Conservation (phyloP, 345 rosid species). For the Atalantia buxifolia region DNA sequence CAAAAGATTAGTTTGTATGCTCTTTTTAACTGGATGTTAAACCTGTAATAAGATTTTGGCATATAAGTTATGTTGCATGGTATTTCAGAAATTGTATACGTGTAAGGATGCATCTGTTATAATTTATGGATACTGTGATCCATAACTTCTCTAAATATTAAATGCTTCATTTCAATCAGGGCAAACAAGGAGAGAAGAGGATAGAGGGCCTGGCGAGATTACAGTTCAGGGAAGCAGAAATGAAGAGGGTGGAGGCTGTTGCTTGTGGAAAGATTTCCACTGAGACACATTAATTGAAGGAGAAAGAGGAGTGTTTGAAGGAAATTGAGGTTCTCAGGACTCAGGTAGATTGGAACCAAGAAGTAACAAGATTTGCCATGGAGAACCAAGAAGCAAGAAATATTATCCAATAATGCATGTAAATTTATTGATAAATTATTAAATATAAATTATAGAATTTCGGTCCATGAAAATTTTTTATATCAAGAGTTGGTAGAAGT, state of each 20-base stretch:
- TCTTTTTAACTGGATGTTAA: too few species aligned
- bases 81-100: too few species aligned
- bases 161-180: constrained; percentile 34
- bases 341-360: constrained; percentile 82
- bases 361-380: constrained; percentile 24
- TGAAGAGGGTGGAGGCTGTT: constrained; percentile 83
- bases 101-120: background rate
- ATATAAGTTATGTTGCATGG: too few species aligned
- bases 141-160: background rate
- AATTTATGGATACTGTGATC: background rate
- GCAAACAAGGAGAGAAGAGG: constrained; percentile 84
- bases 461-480: too few species aligned
- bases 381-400: too few species aligned
- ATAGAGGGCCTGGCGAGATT: constrained; percentile 83
- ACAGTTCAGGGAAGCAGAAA: constrained; percentile 80
- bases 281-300: constrained; percentile 76
- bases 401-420: too few species aligned
- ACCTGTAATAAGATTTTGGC: too few species aligned
- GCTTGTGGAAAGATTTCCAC: constrained; percentile 77
- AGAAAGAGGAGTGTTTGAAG: constrained; percentile 72
- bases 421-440: too few species aligned
- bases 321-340: constrained; percentile 79
- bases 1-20: too few species aligned
- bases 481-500: too few species aligned
- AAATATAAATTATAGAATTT: too few species aligned